Evolutionary conservation across 306 rosid species (phyloP).

Genomic region (Phaseolus lunatus): DNA sequence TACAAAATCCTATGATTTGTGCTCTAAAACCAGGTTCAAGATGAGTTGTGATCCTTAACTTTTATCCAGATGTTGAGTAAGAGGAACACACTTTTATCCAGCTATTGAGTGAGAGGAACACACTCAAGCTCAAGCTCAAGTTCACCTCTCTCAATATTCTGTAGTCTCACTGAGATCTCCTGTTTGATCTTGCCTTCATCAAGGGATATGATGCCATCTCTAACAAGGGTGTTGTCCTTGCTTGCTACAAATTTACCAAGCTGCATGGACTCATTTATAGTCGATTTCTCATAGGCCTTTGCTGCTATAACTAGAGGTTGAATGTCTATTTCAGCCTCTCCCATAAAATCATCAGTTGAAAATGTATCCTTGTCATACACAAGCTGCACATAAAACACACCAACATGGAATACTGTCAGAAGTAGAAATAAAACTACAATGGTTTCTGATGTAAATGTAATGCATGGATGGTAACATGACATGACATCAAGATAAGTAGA

Average conservation of each 20-base stretch:
- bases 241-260: conserved; percentile 73
- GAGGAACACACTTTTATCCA: conserved; percentile 83
- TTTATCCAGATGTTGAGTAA: conserved; percentile 65
- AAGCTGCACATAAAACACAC: conserved; percentile 58
- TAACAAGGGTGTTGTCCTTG: conserved; percentile 61
- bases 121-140: conserved; percentile 88
- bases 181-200: conserved; percentile 78
- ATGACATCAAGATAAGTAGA: neutral
- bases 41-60: conserved; percentile 17
- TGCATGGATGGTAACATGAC: neutral
- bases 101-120: conserved; percentile 88
- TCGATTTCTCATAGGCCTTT: conserved; percentile 67
- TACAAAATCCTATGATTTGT: conserved; percentile 17
- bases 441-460: conserved; percentile 1
- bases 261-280: conserved; percentile 53
- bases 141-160: conserved; percentile 85
- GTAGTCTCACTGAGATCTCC: conserved; percentile 73
- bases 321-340: conserved; percentile 95
- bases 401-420: neutral
- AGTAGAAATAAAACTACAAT: neutral
- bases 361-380: conserved; percentile 93
- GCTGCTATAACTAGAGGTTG: conserved; percentile 87
- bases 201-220: conserved; percentile 70
- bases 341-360: conserved; percentile 91
- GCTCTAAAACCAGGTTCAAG: conserved; percentile 28